phyloP scores from a whole-genome alignment of 148 eudicot genomes.

The Pouteria glomerata region DNA sequence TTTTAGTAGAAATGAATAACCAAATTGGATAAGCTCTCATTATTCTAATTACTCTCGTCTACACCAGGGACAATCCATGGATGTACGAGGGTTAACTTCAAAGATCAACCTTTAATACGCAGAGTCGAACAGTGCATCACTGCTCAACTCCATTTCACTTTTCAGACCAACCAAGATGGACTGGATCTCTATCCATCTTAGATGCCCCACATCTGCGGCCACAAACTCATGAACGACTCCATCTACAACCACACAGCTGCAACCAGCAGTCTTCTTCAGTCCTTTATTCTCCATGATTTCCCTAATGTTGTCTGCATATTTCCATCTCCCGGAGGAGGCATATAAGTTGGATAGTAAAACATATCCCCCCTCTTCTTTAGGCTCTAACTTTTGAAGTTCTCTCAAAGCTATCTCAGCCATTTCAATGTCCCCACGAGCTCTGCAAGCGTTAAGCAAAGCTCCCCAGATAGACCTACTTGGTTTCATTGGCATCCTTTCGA shows the following conservation, averaged over 20 bases:
- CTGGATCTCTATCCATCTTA: slow-evolving; percentile 6
- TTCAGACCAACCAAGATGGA: slow-evolving; percentile 3
- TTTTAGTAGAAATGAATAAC: too few relatives aligned
- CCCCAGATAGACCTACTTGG: slow-evolving; percentile 26
- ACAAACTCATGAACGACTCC: slow-evolving; percentile 5
- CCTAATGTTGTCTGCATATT: slow-evolving; percentile 19
- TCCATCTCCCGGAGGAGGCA: slow-evolving; percentile 24
- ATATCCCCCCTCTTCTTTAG: slow-evolving; percentile 23
- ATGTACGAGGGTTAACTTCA: too few relatives aligned
- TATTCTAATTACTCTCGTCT: too few relatives aligned
- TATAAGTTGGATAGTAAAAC: slow-evolving; percentile 16
- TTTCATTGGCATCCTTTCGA: slow-evolving; percentile 19
- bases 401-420: slow-evolving; percentile 19
- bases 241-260: slow-evolving; percentile 18
- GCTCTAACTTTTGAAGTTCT: slow-evolving; percentile 20
- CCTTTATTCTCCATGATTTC: slow-evolving; percentile 18
- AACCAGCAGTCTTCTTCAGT: slow-evolving; percentile 20
- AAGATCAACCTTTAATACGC: background rate
- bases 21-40: too few relatives aligned
- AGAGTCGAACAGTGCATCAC: background rate
- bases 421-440: slow-evolving; percentile 11
- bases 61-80: too few relatives aligned
- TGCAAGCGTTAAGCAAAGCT: slow-evolving; percentile 20
- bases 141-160: slow-evolving; percentile 5
- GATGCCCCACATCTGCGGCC: slow-evolving; percentile 8